These are phyloP conservation scores for Schoenoplectus tabernaemontani DNA, from an alignment of 202 grass and related monocot genomes.

Conservation along the genomic window DNA sequence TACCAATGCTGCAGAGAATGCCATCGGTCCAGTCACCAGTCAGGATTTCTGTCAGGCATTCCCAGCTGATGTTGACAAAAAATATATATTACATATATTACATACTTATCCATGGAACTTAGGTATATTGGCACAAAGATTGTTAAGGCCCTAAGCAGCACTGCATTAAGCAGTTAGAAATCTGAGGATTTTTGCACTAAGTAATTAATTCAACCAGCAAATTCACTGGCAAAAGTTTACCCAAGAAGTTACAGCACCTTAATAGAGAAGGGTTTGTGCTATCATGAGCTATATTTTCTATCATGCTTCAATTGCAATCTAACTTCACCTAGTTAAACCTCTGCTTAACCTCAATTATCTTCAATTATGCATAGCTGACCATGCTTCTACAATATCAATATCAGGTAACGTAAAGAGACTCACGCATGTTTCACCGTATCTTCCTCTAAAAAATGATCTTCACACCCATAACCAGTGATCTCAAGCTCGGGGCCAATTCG, in stretches of 20 bases:
- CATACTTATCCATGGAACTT: not conserved
- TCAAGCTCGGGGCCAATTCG: slow-evolving; percentile 87
- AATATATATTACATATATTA: not conserved
- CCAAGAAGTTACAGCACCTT: not conserved
- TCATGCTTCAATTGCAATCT: not conserved
- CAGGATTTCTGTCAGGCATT: slow-evolving; percentile 80
- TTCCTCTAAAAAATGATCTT: slow-evolving; percentile 95
- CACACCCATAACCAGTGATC: slow-evolving; percentile 85
- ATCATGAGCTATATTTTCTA: not conserved
- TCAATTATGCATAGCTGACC: not conserved
- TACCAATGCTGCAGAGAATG: slow-evolving; percentile 94
- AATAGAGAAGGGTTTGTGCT: not conserved
- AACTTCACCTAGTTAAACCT: not conserved
- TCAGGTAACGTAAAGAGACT: slow-evolving; percentile 8
- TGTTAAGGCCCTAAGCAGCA: not conserved
- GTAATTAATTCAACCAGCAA: not conserved
- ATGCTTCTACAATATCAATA: not conserved
- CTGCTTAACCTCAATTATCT: not conserved
- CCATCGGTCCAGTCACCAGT: slow-evolving; percentile 53
- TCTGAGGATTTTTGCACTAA: not conserved
- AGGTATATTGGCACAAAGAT: not conserved
- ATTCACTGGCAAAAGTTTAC: not conserved
- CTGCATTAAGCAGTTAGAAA: not conserved
- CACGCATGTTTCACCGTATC: slow-evolving; percentile 75
- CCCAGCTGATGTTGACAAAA: slow-evolving; percentile 51